Evolutionary conservation across 2,329 filamentous ascomycete genomes (phyloP), one percentile per base, ranked within the genome.

Genomic region (Ophiostoma fasciatum): DNA sequence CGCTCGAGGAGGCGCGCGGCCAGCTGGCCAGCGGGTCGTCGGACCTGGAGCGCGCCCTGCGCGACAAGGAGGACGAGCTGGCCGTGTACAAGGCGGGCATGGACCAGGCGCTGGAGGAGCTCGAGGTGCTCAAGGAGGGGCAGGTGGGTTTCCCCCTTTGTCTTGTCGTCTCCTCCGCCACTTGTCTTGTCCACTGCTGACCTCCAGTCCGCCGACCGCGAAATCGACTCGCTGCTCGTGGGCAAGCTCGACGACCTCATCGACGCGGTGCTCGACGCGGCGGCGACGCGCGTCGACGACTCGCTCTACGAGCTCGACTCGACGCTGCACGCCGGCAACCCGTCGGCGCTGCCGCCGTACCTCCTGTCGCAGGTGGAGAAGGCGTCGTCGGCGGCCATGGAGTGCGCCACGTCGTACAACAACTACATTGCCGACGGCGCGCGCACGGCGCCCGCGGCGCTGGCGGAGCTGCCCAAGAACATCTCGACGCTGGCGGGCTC

Each of bases 41-140:
- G 1, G 90, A 96, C 51, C 74, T 94, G 17, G 85, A 94, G 54
- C 72, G 78, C 42, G 69, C 82, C 35, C 68, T 98, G 22, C 79
- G 80, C 31, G 90, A 96, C 45, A 96, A 94, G 64, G 90, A 98
- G 53, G 87, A 94, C 49, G 90, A 98, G 59, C 74, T 98, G 19
- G 90, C 96, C 58, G 87, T 96, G 31, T 94, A 94, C 70, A 94
- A 94, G 62, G 84, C 87, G 31, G 87, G 85, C 49, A 92, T 98
- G 83, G 90, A 98, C 53, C 82, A 96, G 61, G 87, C 88, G 4
- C 63, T 98, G 39, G 72, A 96, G 35, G 87, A 94, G 59, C 68
- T 98, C 41, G 88, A 92, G 51, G 85, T 94, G 52, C 63, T 94
- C 44, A 85, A 73, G 65, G 66, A 75, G 58, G 79, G 71, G 50